Percentiles rank a stretch among this genome's conserved stretches.
These are phyloP conservation scores for Hibiscus syriacus DNA, from an alignment of 345 rosid species.

Conservation along the genomic window DNA sequence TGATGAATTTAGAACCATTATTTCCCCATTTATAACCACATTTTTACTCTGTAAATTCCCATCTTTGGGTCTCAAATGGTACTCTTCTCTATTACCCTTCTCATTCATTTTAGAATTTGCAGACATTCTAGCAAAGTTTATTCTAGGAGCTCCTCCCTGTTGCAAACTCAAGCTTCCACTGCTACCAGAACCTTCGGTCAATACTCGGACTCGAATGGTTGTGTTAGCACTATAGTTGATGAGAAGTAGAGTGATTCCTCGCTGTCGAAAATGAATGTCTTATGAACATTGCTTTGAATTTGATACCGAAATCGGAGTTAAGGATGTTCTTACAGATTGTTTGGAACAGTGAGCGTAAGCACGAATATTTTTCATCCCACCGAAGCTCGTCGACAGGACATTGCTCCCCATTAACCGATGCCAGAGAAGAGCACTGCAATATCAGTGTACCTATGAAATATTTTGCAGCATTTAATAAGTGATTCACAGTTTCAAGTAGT, in stretches of 20 bases:
- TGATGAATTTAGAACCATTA: constrained; percentile 35
- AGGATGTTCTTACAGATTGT: constrained; percentile 41
- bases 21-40: constrained; percentile 65
- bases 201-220: constrained; percentile 32
- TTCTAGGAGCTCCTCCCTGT: constrained; percentile 11
- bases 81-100: constrained; percentile 65
- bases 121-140: constrained; percentile 21
- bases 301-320: background rate
- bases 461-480: background rate
- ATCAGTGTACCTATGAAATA: background rate
- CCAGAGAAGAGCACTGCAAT: constrained; percentile 88
- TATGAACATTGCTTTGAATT: background rate
- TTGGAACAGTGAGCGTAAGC: constrained; percentile 78
- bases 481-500: background rate
- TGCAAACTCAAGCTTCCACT: constrained; percentile 9
- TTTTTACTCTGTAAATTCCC: constrained; percentile 70
- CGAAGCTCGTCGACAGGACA: constrained; percentile 51
- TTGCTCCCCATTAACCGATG: constrained; percentile 73
- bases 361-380: constrained; percentile 50
- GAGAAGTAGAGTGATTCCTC: constrained; percentile 53
- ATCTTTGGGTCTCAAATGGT: constrained; percentile 66
- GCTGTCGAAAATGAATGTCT: constrained; percentile 30
- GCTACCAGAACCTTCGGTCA: constrained; percentile 15
- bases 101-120: constrained; percentile 25
- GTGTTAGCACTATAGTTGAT: constrained; percentile 63